These are phyloP conservation scores for Pythium aristosporum DNA, from an alignment of 352 stramenopile genomes.

Conservation along the genomic window DNA sequence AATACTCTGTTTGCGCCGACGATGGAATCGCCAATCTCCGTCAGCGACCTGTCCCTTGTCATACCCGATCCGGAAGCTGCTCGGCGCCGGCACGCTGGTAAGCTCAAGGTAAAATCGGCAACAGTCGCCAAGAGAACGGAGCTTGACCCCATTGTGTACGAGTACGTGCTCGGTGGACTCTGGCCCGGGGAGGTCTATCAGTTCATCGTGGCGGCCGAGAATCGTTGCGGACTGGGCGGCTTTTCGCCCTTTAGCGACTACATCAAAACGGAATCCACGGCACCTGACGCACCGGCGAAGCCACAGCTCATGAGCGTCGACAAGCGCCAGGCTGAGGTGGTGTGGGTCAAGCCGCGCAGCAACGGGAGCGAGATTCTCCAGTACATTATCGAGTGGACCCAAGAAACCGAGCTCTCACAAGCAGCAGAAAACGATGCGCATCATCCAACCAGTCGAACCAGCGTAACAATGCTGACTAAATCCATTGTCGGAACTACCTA, in stretches of 20 bases:
- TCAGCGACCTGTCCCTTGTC: conserved; percentile 29
- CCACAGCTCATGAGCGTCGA: conserved; percentile 39
- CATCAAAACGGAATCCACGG: conserved; percentile 65
- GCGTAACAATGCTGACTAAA: conserved; percentile 42
- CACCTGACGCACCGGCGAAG: conserved; percentile 42
- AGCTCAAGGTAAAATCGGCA: neutral
- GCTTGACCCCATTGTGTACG: conserved; percentile 11
- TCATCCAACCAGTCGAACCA: neutral
- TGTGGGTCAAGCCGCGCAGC: conserved; percentile 57
- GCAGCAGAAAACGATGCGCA: neutral
- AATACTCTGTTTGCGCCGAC: conserved; percentile 41
- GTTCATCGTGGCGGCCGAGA: conserved; percentile 66
- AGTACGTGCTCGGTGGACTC: conserved; percentile 41
- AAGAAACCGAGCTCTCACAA: conserved; percentile 15
- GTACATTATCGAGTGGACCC: conserved; percentile 58
- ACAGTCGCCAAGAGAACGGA: neutral
- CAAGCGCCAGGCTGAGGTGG: conserved; percentile 39
- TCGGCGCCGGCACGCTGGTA: neutral
- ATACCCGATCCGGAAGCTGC: neutral
- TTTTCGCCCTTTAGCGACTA: conserved; percentile 74
- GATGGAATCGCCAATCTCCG: conserved; percentile 33
- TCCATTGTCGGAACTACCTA: conserved; percentile 52
- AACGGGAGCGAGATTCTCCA: conserved; percentile 75
- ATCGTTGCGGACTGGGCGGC: conserved; percentile 56
- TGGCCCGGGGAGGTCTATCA: conserved; percentile 76